Base-by-base conservation (phyloP, 768 basidiomycete species). In the Lactifluus echinatus region DNA sequence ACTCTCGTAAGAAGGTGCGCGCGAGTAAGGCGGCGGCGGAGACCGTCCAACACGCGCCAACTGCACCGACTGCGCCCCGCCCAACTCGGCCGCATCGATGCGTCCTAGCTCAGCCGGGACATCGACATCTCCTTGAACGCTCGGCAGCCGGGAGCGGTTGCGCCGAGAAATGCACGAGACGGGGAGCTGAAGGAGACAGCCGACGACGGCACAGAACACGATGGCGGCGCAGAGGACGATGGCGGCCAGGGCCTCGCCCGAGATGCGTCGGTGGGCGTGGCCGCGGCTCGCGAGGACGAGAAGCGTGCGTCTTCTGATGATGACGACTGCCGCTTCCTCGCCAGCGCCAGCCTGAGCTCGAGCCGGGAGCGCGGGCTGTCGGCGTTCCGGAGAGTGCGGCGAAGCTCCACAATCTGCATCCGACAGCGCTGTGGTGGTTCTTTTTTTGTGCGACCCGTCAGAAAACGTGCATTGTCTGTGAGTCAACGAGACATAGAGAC, bases 1-100 rank as follows among this genome's bases (percentile, higher is more conserved):
- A 24, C 39, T 49, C 57, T 55, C 57, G 36, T 59, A 59, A 2
- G 57, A 59, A 23, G 57, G 57, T 26, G 57, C 57, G 34, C 57
- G 57, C 8, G 47, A 31, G 29, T 59, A 59, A 37, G 58, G 58
- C 28, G 53, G 58, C 6, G 58, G 58, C 12, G 58, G 58, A 8
- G 58, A 59, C 29, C 8, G 23, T n/a, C n/a, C n/a, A 3, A 23
- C 11, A 3, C 23, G 15, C 11, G 23, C 19, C 46, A 39, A 47
- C 3, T n/a, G 26, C 8, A n/a, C 12, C 19, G 31, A 26, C 10
- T 21, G 40, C 31, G 31, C 4, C 17, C 24, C 28, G 14, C 52
- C 52, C 53, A 31, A 44, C 40, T 54, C 53, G 1, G 37, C 39
- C 19, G 49, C 52, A 26, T 54, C 51, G 28, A 24, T 21, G 15